These are phyloP conservation scores for Mollisiaceae sp. DNA, from an alignment of 2,329 filamentous ascomycete genomes.

Conservation along the genomic window DNA sequence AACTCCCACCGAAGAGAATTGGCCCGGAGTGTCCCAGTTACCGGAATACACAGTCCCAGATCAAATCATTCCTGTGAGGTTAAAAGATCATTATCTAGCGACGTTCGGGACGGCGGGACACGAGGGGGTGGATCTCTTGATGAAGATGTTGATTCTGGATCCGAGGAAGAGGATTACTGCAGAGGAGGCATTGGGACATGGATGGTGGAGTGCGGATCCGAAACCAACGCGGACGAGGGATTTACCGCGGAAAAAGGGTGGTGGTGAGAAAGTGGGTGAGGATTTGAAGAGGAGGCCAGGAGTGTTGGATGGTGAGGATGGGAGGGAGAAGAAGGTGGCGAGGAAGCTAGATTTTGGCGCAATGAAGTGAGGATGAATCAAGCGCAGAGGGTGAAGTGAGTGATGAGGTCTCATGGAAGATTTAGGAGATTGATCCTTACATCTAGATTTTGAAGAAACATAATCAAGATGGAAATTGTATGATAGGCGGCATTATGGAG, in stretches of 20 bases:
- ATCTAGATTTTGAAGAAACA: background rate
- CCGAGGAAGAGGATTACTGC: slow-evolving; percentile 85
- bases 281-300: slow-evolving; percentile 81
- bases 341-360: slow-evolving; percentile 42
- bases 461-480: background rate
- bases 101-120: slow-evolving; percentile 82
- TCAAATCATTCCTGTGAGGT: slow-evolving; percentile 59
- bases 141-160: slow-evolving; percentile 83
- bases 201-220: slow-evolving; percentile 86
- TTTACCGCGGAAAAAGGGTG: slow-evolving; percentile 77
- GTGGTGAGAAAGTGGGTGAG: slow-evolving; percentile 74
- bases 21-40: slow-evolving; percentile 87
- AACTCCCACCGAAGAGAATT: slow-evolving; percentile 91
- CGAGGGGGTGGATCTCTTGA: slow-evolving; percentile 85
- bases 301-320: slow-evolving; percentile 69
- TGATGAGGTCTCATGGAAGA: background rate
- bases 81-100: slow-evolving; percentile 73
- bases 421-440: background rate
- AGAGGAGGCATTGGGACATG: slow-evolving; percentile 76
- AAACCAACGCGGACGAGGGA: slow-evolving; percentile 82
- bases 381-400: background rate
- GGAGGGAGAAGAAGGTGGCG: slow-evolving; percentile 69
- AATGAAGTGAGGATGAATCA: slow-evolving; percentile 26
- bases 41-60: slow-evolving; percentile 78
- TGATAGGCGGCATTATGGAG: background rate